Conservation (phyloP, 2,329 filamentous ascomycete species). For the Fusarium bulbicola region DNA sequence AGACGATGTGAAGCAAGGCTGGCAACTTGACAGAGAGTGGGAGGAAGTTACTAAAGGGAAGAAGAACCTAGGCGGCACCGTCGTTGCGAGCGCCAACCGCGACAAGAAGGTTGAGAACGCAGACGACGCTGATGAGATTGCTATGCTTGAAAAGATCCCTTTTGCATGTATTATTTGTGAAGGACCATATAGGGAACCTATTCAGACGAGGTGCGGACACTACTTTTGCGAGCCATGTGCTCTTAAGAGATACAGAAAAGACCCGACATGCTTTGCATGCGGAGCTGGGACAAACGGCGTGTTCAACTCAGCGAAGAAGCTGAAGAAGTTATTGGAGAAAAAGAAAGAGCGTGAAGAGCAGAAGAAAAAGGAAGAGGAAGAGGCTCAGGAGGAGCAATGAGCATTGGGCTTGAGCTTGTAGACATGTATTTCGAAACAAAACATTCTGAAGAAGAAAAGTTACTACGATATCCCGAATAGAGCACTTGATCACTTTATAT, state of each 20-base stretch:
- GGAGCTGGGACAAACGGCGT: constrained; percentile 86
- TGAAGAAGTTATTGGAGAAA: constrained; percentile 82
- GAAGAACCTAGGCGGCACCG: constrained; percentile 68
- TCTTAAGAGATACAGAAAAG: constrained; percentile 84
- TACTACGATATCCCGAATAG: constrained; percentile 3
- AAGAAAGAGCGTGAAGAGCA: constrained; percentile 70
- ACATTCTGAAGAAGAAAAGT: constrained; percentile 1
- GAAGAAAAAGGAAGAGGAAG: constrained; percentile 61
- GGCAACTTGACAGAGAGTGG: constrained; percentile 96
- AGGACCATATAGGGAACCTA: constrained; percentile 78
- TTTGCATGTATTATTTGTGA: constrained; percentile 92
- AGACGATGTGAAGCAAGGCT: constrained; percentile 71
- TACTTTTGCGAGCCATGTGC: constrained; percentile 97
- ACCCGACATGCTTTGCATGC: constrained; percentile 87
- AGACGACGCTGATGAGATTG: constrained; percentile 69
- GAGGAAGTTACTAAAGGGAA: constrained; percentile 81
- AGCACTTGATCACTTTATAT: neutral
- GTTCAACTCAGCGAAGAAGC: constrained; percentile 85
- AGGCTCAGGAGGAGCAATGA: constrained; percentile 51
- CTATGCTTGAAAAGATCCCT: constrained; percentile 82
- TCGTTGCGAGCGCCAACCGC: constrained; percentile 68
- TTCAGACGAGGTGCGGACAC: constrained; percentile 91
- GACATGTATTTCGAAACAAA: neutral
- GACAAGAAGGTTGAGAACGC: constrained; percentile 44
- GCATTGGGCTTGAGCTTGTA: neutral